Conservation (phyloP, 805 yeast species). For the Metschnikowia noctiluminum region DNA sequence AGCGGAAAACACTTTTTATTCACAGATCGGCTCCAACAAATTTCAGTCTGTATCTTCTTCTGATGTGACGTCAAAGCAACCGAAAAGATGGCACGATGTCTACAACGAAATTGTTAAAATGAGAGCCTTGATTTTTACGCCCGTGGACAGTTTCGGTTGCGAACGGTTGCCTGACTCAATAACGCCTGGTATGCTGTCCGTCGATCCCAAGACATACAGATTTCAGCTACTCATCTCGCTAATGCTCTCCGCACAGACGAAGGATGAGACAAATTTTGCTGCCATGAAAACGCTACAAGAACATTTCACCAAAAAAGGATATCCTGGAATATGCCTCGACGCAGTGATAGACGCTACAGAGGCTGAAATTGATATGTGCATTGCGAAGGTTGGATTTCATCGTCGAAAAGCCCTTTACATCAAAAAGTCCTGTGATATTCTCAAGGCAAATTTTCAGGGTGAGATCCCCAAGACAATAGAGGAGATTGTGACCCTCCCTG, state of each 20-base stretch:
- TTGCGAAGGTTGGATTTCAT: conserved; percentile 86
- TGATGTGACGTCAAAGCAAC: conserved; percentile 11
- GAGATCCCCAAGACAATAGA: conserved; percentile 73
- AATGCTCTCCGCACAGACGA: conserved; percentile 89
- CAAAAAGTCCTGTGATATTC: conserved; percentile 53
- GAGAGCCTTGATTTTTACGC: conserved; percentile 67
- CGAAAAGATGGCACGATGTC: conserved; percentile 47
- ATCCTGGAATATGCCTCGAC: conserved; percentile 54
- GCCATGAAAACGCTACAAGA: conserved; percentile 64
- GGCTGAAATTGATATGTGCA: conserved; percentile 56
- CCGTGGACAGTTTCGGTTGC: conserved; percentile 89
- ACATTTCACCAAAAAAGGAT: conserved; percentile 39
- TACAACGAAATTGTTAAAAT: conserved; percentile 61
- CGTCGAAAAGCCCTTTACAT: conserved; percentile 71
- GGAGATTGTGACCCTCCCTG: conserved; percentile 70
- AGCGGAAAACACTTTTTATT: conserved; percentile 1
- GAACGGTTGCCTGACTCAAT: conserved; percentile 52
- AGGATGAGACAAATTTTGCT: conserved; percentile 76
- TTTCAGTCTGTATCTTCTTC: conserved; percentile 9
- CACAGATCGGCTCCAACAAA: conserved; percentile 11
- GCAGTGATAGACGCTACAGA: conserved; percentile 51
- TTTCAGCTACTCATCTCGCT: conserved; percentile 75
- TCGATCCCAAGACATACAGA: conserved; percentile 45
- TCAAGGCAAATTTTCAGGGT: conserved; percentile 48
- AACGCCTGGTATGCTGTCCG: conserved; percentile 28